Base-by-base conservation (phyloP, 257 asterid genomes). In the Solanum rostratum region DNA sequence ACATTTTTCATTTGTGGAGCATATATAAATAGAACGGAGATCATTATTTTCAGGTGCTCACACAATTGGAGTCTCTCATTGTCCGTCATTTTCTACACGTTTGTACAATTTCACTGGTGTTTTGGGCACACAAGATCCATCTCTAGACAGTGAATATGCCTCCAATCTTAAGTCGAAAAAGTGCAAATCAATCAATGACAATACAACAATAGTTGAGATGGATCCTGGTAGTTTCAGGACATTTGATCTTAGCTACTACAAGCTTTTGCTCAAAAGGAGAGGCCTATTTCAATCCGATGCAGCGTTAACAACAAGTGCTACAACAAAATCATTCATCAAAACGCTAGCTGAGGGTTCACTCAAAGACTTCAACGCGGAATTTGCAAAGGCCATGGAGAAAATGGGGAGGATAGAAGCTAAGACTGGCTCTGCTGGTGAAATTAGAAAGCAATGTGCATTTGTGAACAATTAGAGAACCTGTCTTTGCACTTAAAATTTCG, bases 11-110 rank as follows among this genome's bases (percentile, higher is more conserved):
- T 70, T 11, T 39, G 10, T 39, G 7, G 4, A 10, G 78, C 27
- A 68, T 33, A 33, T 33, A 33, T 33, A 68, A 8, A 3, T 18
- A 68, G 0, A 30, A 68, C 4, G 2, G 0, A 65, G 45, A 33
- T 65, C 3, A 0, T 68, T 7, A 15, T 33, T 70, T 1, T 39
- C 52, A 91, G 95, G 95, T 14, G 94, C 93, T 53, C 94, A 92
- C 80, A 91, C 94, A 16, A 90, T 92, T 57, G 93, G 95, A 50
- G 91, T 90, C 7, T 71, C 93, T 15, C 95, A 90, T 65, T 92
- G 95, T 39, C 88, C 90, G 4, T 87, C 92, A 41, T 91, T 91
- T 86, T 86, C 92, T 37, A 88, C 86, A 86, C 87, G 94, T 83
- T 87, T 91, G 1, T 86, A 24, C 89, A 91, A 92, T 87, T 92